Conservation (phyloP, 768 basidiomycete genomes). For the Heimioporus sp. region DNA sequence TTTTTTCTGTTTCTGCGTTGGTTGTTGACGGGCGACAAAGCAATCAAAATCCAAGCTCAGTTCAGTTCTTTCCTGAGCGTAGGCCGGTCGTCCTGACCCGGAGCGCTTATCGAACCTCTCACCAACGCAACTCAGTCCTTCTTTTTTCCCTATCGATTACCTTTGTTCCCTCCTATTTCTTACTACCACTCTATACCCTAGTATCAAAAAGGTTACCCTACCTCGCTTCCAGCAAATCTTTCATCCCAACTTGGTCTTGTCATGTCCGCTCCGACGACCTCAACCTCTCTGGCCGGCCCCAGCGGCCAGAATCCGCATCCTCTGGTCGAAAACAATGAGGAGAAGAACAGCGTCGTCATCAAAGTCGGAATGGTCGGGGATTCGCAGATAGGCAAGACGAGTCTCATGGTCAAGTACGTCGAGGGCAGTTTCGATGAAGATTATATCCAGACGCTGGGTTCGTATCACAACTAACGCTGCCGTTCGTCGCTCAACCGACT, state of each 20-base stretch:
- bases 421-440: slow-evolving; percentile 99
- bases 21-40: slow-evolving; percentile 34
- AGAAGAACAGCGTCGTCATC: slow-evolving; percentile 89
- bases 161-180: slow-evolving; percentile 22
- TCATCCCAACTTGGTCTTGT: slow-evolving; percentile 16
- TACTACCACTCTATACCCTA: slow-evolving; percentile 27
- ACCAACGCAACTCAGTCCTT: slow-evolving; percentile 35
- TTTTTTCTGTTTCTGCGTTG: slow-evolving; percentile 30
- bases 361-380: slow-evolving; percentile 99
- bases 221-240: slow-evolving; percentile 13
- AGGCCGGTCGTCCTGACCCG: slow-evolving; percentile 31
- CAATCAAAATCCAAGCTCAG: slow-evolving; percentile 24
- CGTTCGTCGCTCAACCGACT: slow-evolving; percentile 9
- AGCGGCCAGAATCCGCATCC: slow-evolving; percentile 53
- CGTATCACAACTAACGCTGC: slow-evolving; percentile 20
- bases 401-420: slow-evolving; percentile 99
- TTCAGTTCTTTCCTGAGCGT: slow-evolving; percentile 26
- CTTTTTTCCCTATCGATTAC: slow-evolving; percentile 36
- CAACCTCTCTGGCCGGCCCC: slow-evolving; percentile 46
- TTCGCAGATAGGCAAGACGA: slow-evolving; percentile 99
- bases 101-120: slow-evolving; percentile 34
- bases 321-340: slow-evolving; percentile 59
- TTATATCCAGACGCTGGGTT: slow-evolving; percentile 98
- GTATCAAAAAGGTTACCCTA: slow-evolving; percentile 19
- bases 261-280: slow-evolving; percentile 52